Percentiles rank a stretch among this genome's conserved stretches.
Conservation (phyloP, 495 filamentous ascomycete species). For the Aspergillus saccharolyticus region DNA sequence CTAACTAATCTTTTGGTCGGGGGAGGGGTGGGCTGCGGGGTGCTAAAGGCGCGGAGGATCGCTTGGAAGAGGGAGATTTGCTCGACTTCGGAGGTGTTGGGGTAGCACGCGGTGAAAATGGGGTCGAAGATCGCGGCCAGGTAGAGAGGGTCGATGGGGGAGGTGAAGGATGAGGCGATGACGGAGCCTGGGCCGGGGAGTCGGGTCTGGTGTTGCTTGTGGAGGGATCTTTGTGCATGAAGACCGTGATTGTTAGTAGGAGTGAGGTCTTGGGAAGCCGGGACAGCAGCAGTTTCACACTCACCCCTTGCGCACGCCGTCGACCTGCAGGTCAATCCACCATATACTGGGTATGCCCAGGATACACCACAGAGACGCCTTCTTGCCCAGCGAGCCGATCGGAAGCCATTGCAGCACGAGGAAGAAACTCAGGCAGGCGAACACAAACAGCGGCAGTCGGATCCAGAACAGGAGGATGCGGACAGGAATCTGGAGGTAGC, state of each 20-base stretch:
- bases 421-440: slow-evolving; percentile 66
- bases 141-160: slow-evolving; percentile 88
- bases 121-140: slow-evolving; percentile 96
- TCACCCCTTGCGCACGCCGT: slow-evolving; percentile 85
- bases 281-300: slow-evolving; percentile 12
- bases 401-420: slow-evolving; percentile 79
- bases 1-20: slow-evolving; percentile 51
- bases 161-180: slow-evolving; percentile 86
- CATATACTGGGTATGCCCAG: slow-evolving; percentile 84
- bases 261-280: too few relatives aligned
- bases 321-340: slow-evolving; percentile 97
- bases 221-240: slow-evolving; percentile 56
- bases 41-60: slow-evolving; percentile 65
- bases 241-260: too few relatives aligned
- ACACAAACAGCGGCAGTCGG: slow-evolving; percentile 73
- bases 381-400: slow-evolving; percentile 71
- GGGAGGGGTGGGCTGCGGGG: slow-evolving; percentile 45
- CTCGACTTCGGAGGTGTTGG: slow-evolving; percentile 64
- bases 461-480: slow-evolving; percentile 71
- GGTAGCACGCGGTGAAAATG: slow-evolving; percentile 82
- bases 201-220: slow-evolving; percentile 52
- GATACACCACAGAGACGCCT: slow-evolving; percentile 79
- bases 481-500: slow-evolving; percentile 51
- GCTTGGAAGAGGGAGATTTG: slow-evolving; percentile 70
- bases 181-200: slow-evolving; percentile 72